Evolutionary conservation across 1,284 basidiomycete species (phyloP).

Genomic region (Ustilago crameri): DNA sequence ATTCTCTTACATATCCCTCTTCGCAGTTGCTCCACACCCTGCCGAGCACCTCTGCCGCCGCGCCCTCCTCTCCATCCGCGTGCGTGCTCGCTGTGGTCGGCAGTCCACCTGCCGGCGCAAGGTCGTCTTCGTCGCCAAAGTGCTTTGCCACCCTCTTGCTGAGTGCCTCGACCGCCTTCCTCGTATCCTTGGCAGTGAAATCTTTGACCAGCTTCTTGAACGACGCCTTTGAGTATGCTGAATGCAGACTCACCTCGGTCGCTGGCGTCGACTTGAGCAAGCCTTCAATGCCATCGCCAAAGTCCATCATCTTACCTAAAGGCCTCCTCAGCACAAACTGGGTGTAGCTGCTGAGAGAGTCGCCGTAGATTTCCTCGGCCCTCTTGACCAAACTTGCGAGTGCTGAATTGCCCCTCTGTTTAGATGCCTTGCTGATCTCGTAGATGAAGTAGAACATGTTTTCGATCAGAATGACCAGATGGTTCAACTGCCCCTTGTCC

Average conservation of each 20-base stretch:
- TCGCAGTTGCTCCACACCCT: constrained; percentile 51
- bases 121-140: constrained; percentile 76
- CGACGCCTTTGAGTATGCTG: constrained; percentile 79
- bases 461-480: constrained; percentile 94
- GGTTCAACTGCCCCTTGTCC: constrained; percentile 95
- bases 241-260: constrained; percentile 81
- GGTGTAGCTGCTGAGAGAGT: constrained; percentile 86
- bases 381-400: constrained; percentile 77
- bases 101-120: neutral
- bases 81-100: neutral
- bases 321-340: constrained; percentile 86
- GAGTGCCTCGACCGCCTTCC: constrained; percentile 82
- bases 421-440: constrained; percentile 77
- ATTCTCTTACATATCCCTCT: constrained; percentile 44
- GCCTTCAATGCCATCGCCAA: constrained; percentile 89
- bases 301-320: constrained; percentile 89
- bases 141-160: constrained; percentile 95
- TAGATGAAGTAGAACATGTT: constrained; percentile 94
- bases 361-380: constrained; percentile 85
- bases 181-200: constrained; percentile 85
- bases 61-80: neutral
- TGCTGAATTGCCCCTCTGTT: constrained; percentile 45
- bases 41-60: constrained; percentile 36
- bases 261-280: constrained; percentile 83
- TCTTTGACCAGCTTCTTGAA: constrained; percentile 89